A percentile compares a stretch with the other conserved stretches of the same genome.
These are phyloP conservation scores for Linnemannia schmuckeri DNA, from an alignment of 192 early-diverging fungal genomes.

Conservation along the genomic window DNA sequence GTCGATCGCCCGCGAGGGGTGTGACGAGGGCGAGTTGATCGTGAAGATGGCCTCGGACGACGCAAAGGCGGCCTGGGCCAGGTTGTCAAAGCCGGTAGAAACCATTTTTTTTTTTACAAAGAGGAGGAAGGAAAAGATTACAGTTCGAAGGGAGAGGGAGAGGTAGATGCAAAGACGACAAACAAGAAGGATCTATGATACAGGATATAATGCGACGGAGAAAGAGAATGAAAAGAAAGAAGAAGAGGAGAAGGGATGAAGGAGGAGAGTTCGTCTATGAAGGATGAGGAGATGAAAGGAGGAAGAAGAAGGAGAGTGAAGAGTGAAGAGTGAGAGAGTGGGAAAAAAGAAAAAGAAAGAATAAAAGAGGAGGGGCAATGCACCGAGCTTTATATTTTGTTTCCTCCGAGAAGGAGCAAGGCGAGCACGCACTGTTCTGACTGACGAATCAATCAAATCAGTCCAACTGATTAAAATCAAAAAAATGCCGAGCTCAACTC, in stretches of 20 bases:
- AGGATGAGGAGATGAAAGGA: conserved; percentile 4
- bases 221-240: conserved; percentile 12
- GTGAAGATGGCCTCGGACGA: conserved; percentile 45
- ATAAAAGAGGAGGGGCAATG: background rate
- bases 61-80: conserved; percentile 61
- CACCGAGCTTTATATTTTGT: background rate
- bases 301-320: conserved; percentile 13
- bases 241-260: background rate
- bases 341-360: background rate
- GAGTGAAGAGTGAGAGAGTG: background rate
- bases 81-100: conserved; percentile 50
- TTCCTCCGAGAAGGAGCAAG: conserved; percentile 29
- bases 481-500: background rate
- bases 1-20: conserved; percentile 34
- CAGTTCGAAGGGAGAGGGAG: conserved; percentile 17
- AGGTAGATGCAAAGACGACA: background rate
- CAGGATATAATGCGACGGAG: conserved; percentile 20
- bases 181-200: conserved; percentile 9
- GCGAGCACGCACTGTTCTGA: conserved; percentile 1
- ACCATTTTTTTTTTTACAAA: conserved; percentile 50
- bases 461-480: background rate
- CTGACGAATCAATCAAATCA: background rate
- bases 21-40: conserved; percentile 44
- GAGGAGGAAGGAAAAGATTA: conserved; percentile 11
- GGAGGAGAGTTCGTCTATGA: background rate